Conservation (phyloP, 768 basidiomycete genomes). For the Dacryopinax primogenitus region DNA sequence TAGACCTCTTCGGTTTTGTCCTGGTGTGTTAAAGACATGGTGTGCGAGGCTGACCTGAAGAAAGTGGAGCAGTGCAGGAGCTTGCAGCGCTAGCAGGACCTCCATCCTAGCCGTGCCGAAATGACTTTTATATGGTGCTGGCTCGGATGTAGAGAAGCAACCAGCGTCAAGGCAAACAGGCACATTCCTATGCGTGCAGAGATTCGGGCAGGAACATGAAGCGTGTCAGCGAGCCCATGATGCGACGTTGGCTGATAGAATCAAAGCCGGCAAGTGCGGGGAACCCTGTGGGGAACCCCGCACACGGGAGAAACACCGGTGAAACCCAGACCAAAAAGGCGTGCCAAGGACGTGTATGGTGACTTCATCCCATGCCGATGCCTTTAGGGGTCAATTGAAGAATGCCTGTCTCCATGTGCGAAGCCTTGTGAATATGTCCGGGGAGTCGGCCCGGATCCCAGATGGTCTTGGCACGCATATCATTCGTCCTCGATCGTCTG, state of each 20-base stretch:
- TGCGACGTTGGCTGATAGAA: background rate
- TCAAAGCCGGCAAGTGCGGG: background rate
- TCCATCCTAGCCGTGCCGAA: background rate
- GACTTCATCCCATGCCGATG: background rate
- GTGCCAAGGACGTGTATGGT: background rate
- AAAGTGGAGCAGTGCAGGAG: background rate
- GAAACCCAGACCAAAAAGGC: background rate
- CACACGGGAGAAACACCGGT: background rate
- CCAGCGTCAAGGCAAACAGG: background rate
- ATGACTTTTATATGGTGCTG: background rate
- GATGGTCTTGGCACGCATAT: background rate
- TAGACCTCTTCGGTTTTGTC: background rate
- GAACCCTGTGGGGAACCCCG: background rate
- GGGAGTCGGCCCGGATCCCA: background rate
- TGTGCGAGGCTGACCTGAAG: background rate
- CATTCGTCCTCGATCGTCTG: background rate
- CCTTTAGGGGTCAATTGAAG: background rate
- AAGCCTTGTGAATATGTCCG: background rate
- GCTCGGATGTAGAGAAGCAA: background rate
- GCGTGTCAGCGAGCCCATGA: background rate
- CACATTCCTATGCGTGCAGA: background rate
- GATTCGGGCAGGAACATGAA: background rate
- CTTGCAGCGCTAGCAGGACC: background rate
- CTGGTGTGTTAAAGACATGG: background rate
- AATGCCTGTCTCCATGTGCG: background rate